A percentile compares a stretch with the other conserved stretches of the same genome.
Evolutionary conservation across 371 early-diverging fungal genomes (phyloP).

Genomic region (Mortierella sp.): DNA sequence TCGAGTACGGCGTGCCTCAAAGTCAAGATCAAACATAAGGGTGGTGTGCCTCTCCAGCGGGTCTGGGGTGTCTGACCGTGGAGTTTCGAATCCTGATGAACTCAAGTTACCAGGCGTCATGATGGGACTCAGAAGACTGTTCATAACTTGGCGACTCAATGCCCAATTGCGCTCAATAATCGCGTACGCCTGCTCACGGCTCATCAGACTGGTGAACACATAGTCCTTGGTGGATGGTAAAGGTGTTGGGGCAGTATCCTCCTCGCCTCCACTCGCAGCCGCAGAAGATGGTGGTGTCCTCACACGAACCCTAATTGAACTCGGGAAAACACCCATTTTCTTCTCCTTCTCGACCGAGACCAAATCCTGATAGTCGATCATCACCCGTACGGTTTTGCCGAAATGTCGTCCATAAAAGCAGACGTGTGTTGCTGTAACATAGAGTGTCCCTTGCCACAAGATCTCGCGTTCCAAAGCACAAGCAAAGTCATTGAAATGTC

Average conservation of each 20-base stretch:
- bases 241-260: neutral
- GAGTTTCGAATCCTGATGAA: slow-evolving; percentile 3
- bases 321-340: slow-evolving; percentile 66
- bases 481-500: slow-evolving; percentile 36
- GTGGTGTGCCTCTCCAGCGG: slow-evolving; percentile 2
- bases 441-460: slow-evolving; percentile 67
- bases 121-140: neutral
- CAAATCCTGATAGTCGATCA: slow-evolving; percentile 57
- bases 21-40: slow-evolving; percentile 1
- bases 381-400: slow-evolving; percentile 57
- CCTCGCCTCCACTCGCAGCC: neutral
- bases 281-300: neutral
- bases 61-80: slow-evolving; percentile 7
- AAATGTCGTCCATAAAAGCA: slow-evolving; percentile 66
- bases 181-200: slow-evolving; percentile 44
- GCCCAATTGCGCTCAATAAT: slow-evolving; percentile 39
- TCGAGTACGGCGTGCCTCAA: neutral
- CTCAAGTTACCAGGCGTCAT: too few relatives aligned
- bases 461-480: slow-evolving; percentile 69
- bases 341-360: slow-evolving; percentile 61
- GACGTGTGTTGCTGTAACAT: slow-evolving; percentile 55
- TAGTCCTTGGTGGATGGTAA: slow-evolving; percentile 25
- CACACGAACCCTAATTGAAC: slow-evolving; percentile 53
- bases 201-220: slow-evolving; percentile 49
- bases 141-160: slow-evolving; percentile 13